Base-by-base conservation (phyloP, 768 basidiomycete genomes). In the Leccinum rimulosum region DNA sequence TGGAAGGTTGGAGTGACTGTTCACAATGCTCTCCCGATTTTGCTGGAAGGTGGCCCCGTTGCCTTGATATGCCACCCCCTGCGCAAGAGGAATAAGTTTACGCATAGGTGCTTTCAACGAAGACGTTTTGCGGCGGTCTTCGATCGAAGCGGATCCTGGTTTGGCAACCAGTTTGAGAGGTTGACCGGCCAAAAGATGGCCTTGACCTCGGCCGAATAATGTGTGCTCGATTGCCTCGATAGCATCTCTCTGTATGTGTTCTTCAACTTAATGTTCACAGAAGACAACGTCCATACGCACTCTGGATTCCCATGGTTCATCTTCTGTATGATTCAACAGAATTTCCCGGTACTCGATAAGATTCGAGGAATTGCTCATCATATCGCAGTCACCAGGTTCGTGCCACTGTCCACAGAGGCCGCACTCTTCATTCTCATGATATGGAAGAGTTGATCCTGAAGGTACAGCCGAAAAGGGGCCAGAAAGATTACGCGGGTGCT, bases 141-240 rank as follows among this genome's bases (percentile, higher is more conserved):
- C 28, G 19, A 19, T 57, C 60, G 58, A 56, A 43, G 54, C 38
- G 14, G 59, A 52, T 25, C 31, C 63, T n/a, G 72, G 65, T 51
- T 67, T 73, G 48, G 75, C 77, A 14, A 88, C 72, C 11, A 84
- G 80, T 61, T 81, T 78, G 5, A 88, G 76, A 45, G 89, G 87
- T 68, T 91, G 88, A 1, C 84, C 85, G 38, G 73, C 75, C 56
- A 91, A 80, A 22, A 90, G 72, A 52, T 79, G 68, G 2, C 81
- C 69, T 45, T 85, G 78, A 3, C 87, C 86, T 15, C 87, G 82
- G 54, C 73, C 62, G 58, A 78, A 67, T 14, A 93, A 75, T n/a
- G n/a, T n/a, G n/a, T n/a, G n/a, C n/a, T 93, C 91, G 61, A 93
- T 91, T 6, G 84, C 83, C 28, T 74, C 72, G 52, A 93, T 82